Evolutionary conservation across 768 basidiomycete species (phyloP), one percentile per base, ranked within the genome.

Genomic region (Auricularia sp.): DNA sequence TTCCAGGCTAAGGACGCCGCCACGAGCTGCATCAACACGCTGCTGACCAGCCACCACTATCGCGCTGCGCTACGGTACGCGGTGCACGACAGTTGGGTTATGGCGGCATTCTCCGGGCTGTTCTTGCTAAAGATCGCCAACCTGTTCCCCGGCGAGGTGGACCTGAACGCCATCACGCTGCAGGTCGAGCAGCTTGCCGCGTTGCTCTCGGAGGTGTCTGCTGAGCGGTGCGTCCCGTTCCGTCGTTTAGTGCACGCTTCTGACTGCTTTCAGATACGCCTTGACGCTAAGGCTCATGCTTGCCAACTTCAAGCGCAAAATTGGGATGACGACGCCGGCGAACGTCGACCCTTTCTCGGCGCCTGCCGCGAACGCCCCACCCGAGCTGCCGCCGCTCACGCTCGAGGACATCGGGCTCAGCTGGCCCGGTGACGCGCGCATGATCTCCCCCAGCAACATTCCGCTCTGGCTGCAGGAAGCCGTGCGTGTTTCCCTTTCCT

Each of bases 1-100:
- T 95, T 96, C 79, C 91, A 95, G 71, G 94, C 94, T 34, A 96
- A 94, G 77, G 92, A 95, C 71, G 90, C 94, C 0, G 94, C 94
- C 3, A 85, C 89, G 42, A 86, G 86, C 68, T 94, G 92, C 72
- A 77, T 98, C 54, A 83, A 88, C 58, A 89, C 91, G 62, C 94
- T 95, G 76, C 79, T 96, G 68, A 85, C 84, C 64, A 91, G 90
- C 21, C 80, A 84, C 3, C 88, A 90, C 58, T 92, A 92, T 70
- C 82, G 92, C 21, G 91, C 90, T 62, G 90, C 92, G n/a, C 83
- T 94, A 62, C 85, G 90, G 62, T 95, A 95, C 74, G 92, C 94
- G 1, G 92, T 95, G 16, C 94, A 96, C 72, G 94, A 96, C 75
- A 90, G 86, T 69, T 86, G 96, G 65, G 93, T 94, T 65, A 94